Evolutionary conservation across 2,329 filamentous ascomycete species (phyloP), one percentile per base, ranked within the genome.

Genomic region (Fusarium sterilihyphosum): DNA sequence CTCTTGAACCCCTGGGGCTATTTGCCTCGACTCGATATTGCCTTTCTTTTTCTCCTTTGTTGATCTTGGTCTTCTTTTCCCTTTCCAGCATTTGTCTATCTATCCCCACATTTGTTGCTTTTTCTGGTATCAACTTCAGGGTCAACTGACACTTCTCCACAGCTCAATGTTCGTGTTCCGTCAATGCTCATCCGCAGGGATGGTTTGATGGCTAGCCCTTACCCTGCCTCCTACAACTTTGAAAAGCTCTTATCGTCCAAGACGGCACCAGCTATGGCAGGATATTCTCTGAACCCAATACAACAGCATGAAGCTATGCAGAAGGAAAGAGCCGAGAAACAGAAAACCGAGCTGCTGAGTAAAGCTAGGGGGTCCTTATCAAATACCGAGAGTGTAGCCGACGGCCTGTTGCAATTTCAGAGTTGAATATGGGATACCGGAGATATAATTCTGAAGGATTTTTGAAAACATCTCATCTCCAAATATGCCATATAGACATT

Each of bases 111-210:
- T 47, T 66, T 60, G 31, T 54, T 56, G 18, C 61, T 63, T 74
- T 65, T 75, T 65, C 50, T 40, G 44, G 67, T 70, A 57, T 72
- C 62, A 61, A 59, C 29, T 68, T 61, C 61, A 63, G 44, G 52
- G 38, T 65, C 70, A n/a, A 70, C 52, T 47, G 52, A 57, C 26
- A 56, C n/a, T 46, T 65, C 35, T 63, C 67, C 61, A 59, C 58
- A 90, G 89, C 84, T 90, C 60, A 85, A 89, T 77, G 80, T 91
- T 60, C 88, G 90, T 31, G 84, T 91, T 24, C 90, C 90, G 5
- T 91, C 88, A 2, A 91, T 91, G 89, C 84, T 91, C 70, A 90
- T 92, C 78, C 85, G 84, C 35, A 82, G 86, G 41, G 88, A 90
- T 75, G 84, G 84, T 9, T 79, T 89, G 16, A 83, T 88, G 82